Conservation (phyloP, 129 eudicot species). For the Saposhnikovia divaricata region DNA sequence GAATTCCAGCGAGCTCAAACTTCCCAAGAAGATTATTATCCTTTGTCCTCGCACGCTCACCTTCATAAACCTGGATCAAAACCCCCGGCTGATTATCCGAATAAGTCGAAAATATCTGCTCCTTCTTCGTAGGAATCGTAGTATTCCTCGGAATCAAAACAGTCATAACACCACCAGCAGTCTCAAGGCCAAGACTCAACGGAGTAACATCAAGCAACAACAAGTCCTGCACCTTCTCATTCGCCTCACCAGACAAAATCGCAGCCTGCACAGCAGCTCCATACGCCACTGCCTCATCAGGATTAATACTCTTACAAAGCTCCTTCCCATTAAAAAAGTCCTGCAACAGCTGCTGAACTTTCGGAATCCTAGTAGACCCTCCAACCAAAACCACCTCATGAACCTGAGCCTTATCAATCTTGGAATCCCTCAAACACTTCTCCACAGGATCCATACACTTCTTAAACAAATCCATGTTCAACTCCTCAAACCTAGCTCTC, state of each 20-base stretch:
- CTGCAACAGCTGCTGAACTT: slow-evolving; percentile 51
- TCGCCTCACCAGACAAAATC: slow-evolving; percentile 59
- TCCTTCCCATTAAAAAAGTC: slow-evolving; percentile 72
- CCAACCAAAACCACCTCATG: slow-evolving; percentile 73
- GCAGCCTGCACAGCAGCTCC: slow-evolving; percentile 86
- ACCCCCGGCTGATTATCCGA: slow-evolving; percentile 80
- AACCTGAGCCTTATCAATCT: slow-evolving; percentile 52
- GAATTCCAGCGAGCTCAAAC: slow-evolving; percentile 67
- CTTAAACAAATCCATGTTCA: slow-evolving; percentile 54
- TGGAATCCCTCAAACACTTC: slow-evolving; percentile 55
- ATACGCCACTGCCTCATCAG: slow-evolving; percentile 81
- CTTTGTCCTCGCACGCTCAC: slow-evolving; percentile 58
- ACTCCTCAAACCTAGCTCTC: slow-evolving; percentile 64
- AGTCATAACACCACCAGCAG: slow-evolving; percentile 83
- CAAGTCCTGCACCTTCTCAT: slow-evolving; percentile 70
- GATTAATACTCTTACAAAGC: slow-evolving; percentile 73
- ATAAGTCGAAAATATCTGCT: slow-evolving; percentile 64
- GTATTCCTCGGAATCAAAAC: slow-evolving; percentile 59
- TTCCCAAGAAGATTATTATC: slow-evolving; percentile 70
- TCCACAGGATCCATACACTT: slow-evolving; percentile 84
- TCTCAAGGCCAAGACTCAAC: slow-evolving; percentile 57
- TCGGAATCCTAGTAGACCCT: slow-evolving; percentile 66
- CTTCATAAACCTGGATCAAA: slow-evolving; percentile 70
- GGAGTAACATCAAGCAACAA: slow-evolving; percentile 65
- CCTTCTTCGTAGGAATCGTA: slow-evolving; percentile 63